phyloP scores from a whole-genome alignment of 2,329 filamentous ascomycete species.

The Fusarium neocosmosporiellum region DNA sequence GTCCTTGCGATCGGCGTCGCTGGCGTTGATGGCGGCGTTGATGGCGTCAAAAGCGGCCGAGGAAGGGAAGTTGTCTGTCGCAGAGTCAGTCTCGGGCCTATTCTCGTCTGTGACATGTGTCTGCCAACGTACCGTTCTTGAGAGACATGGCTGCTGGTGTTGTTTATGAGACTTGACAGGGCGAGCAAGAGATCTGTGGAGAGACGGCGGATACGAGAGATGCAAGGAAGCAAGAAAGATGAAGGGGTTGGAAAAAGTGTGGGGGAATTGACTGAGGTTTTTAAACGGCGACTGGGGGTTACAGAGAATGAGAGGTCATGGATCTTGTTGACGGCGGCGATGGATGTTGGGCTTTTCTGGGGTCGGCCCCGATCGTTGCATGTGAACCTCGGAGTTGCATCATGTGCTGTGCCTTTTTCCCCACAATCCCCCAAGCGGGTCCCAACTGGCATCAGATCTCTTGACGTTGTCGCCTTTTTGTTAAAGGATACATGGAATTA shows the following conservation, averaged over 20 bases:
- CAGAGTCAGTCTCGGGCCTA: conserved; percentile 7
- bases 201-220: conserved; percentile 2
- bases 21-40: conserved; percentile 74
- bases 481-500: not conserved
- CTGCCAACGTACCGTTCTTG: conserved; percentile 70
- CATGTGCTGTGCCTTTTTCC: conserved; percentile 28
- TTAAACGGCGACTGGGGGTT: conserved; percentile 27
- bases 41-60: conserved; percentile 94
- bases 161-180: conserved; percentile 28
- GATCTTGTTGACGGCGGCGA: conserved; percentile 5
- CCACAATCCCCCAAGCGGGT: conserved; percentile 21
- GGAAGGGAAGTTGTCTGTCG: conserved; percentile 82
- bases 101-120: not conserved
- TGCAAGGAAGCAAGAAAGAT: conserved; percentile 1
- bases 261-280: conserved; percentile 36
- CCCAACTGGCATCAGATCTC: not conserved
- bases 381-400: conserved; percentile 50
- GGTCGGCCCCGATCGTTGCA: conserved; percentile 33
- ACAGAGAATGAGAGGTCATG: conserved; percentile 2
- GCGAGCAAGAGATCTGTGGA: not conserved
- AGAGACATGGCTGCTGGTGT: conserved; percentile 71
- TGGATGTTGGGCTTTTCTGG: conserved; percentile 12
- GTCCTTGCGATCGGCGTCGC: conserved; percentile 81
- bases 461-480: not conserved
- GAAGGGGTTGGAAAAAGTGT: conserved; percentile 13